Conservation (phyloP, 345 rosid species). For the Citrus mangshanensis region DNA sequence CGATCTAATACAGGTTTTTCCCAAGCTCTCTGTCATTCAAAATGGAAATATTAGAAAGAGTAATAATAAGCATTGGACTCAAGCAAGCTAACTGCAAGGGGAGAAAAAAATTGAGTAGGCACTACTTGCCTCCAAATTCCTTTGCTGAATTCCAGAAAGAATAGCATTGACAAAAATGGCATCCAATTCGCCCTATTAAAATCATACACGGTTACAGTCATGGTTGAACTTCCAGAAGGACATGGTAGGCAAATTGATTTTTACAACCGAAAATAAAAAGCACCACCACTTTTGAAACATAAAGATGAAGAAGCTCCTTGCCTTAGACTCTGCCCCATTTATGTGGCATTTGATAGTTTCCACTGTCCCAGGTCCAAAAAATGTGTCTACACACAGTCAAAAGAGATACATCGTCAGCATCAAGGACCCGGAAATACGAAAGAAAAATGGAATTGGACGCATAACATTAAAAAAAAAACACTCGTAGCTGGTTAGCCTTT, state of each 20-base stretch:
- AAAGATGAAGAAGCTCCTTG: slow-evolving; percentile 25
- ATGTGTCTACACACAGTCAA: slow-evolving; percentile 47
- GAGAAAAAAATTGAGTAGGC: slow-evolving; percentile 6
- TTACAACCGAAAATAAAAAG: slow-evolving; percentile 10
- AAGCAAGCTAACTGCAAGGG: background rate
- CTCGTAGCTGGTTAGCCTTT: background rate
- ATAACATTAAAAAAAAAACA: background rate
- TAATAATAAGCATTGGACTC: background rate
- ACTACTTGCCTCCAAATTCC: slow-evolving; percentile 81
- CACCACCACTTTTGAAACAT: background rate
- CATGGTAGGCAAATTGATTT: background rate
- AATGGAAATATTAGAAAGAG: background rate
- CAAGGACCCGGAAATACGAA: background rate
- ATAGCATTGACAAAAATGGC: slow-evolving; percentile 80
- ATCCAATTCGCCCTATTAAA: slow-evolving; percentile 68
- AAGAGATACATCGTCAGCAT: background rate
- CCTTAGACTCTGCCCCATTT: slow-evolving; percentile 66
- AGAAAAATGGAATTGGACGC: background rate
- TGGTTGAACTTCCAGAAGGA: slow-evolving; percentile 4
- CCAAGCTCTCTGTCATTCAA: slow-evolving; percentile 55
- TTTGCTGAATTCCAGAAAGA: slow-evolving; percentile 74
- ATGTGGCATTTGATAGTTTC: slow-evolving; percentile 60
- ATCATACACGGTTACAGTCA: background rate
- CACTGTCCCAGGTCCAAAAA: slow-evolving; percentile 82
- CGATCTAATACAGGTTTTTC: slow-evolving; percentile 84